Evolutionary conservation across 768 basidiomycete genomes (phyloP).

Genomic region (Naematelia encephala): DNA sequence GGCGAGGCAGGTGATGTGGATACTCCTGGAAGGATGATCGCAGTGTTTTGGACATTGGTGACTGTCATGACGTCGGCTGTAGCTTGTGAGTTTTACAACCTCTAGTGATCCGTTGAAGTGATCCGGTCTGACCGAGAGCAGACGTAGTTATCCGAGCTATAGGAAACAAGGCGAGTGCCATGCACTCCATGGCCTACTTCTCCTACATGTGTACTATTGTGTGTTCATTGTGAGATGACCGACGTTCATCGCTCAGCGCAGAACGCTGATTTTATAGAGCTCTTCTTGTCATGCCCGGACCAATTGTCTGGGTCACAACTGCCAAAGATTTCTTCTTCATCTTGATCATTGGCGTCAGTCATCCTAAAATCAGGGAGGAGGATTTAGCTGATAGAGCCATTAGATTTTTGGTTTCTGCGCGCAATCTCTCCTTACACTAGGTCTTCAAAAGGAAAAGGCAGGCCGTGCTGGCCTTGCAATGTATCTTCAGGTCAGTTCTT

Average conservation of each 20-base stretch:
- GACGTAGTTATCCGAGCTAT: slow-evolving; percentile 63
- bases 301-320: slow-evolving; percentile 15
- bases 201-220: slow-evolving; percentile 59
- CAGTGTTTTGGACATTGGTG: slow-evolving; percentile 65
- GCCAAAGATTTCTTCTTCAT: slow-evolving; percentile 23
- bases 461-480: slow-evolving; percentile 63
- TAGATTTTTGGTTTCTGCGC: slow-evolving; percentile 52
- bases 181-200: slow-evolving; percentile 70
- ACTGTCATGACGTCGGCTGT: slow-evolving; percentile 66
- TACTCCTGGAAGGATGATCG: slow-evolving; percentile 56
- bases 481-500: slow-evolving; percentile 57
- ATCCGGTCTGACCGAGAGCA: slow-evolving; percentile 32
- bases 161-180: slow-evolving; percentile 69
- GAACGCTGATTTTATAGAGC: slow-evolving; percentile 23
- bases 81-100: slow-evolving; percentile 50
- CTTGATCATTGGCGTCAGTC: slow-evolving; percentile 47
- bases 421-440: slow-evolving; percentile 60
- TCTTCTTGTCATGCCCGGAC: slow-evolving; percentile 39
- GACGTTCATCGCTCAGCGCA: background rate
- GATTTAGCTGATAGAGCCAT: background rate
- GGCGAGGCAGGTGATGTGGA: slow-evolving; percentile 22
- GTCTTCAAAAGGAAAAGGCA: slow-evolving; percentile 65
- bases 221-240: slow-evolving; percentile 43
- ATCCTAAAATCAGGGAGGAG: background rate
- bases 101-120: background rate